Conservation (phyloP, 805 yeast species). For the Brettanomyces sp. region DNA sequence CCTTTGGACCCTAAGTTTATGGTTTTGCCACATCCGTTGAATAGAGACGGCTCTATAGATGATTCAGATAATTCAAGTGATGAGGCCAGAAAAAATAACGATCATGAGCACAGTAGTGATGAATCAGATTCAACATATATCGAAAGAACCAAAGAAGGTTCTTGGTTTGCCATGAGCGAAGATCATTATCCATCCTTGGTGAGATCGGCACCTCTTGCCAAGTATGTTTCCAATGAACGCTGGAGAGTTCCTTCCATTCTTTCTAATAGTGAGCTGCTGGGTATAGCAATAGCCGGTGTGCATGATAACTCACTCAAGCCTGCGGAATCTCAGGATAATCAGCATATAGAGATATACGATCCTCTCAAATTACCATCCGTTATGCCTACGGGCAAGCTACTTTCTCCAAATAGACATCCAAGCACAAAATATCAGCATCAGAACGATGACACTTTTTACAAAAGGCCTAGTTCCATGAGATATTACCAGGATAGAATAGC, state of each 20-base stretch:
- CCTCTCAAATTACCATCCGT: constrained; percentile 16
- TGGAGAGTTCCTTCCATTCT: constrained; percentile 33
- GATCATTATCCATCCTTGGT: constrained; percentile 72
- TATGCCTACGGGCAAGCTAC: constrained; percentile 12
- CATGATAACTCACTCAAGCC: constrained; percentile 26
- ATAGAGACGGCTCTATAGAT: constrained; percentile 1
- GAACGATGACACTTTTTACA: background rate
- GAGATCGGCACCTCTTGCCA: constrained; percentile 66
- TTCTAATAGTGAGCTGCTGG: constrained; percentile 29
- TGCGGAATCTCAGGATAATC: background rate
- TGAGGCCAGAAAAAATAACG: background rate
- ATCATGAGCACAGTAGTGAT: background rate
- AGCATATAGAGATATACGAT: constrained; percentile 11
- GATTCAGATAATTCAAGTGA: background rate
- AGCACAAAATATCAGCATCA: constrained; percentile 3
- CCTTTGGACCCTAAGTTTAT: constrained; percentile 29
- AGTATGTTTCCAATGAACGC: constrained; percentile 40
- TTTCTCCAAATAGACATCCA: constrained; percentile 7
- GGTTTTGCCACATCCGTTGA: constrained; percentile 62
- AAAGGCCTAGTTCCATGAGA: constrained; percentile 3
- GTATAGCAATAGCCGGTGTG: constrained; percentile 40
- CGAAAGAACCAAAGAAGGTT: constrained; percentile 49
- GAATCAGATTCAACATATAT: constrained; percentile 38
- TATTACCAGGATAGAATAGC: constrained; percentile 4
- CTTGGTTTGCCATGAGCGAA: constrained; percentile 85